phyloP scores from a whole-genome alignment of 2,329 filamentous ascomycete genomes.

The Trichoderma harzianum region DNA sequence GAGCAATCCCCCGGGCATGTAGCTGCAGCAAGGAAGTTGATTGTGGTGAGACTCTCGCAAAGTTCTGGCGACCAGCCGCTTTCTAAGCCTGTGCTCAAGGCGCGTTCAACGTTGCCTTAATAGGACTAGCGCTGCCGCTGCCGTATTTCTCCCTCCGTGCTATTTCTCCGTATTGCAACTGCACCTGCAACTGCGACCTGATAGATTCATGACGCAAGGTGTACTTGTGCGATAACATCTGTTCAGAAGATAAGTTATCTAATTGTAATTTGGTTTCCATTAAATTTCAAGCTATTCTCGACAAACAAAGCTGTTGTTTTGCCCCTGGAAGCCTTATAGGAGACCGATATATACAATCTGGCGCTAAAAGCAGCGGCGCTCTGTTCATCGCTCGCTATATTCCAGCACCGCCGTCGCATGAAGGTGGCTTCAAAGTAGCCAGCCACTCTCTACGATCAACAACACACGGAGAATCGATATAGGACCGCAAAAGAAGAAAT shows the following conservation, averaged over 20 bases:
- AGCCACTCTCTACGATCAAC: neutral
- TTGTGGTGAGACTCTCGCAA: slow-evolving; percentile 2
- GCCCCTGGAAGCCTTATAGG: no score
- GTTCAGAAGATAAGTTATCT: neutral
- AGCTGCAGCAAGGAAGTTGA: neutral
- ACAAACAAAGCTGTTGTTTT: neutral
- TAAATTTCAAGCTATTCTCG: neutral
- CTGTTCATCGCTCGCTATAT: neutral
- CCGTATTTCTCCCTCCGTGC: neutral
- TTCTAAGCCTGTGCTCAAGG: neutral
- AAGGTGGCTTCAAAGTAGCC: slow-evolving; percentile 8
- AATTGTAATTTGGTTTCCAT: neutral
- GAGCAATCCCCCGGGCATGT: neutral
- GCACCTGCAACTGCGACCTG: neutral
- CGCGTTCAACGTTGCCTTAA: neutral
- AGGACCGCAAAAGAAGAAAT: neutral
- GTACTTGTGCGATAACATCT: neutral
- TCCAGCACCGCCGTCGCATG: neutral
- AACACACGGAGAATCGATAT: neutral
- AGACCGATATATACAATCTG: neutral
- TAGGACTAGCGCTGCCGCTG: neutral
- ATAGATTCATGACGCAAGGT: neutral
- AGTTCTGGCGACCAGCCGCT: slow-evolving; percentile 2
- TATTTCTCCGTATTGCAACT: neutral
- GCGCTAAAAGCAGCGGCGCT: slow-evolving; percentile 13